Evolutionary conservation across 2,329 filamentous ascomycete genomes (phyloP), one percentile per base, ranked within the genome.

Genomic region (Cytospora piceicola): DNA sequence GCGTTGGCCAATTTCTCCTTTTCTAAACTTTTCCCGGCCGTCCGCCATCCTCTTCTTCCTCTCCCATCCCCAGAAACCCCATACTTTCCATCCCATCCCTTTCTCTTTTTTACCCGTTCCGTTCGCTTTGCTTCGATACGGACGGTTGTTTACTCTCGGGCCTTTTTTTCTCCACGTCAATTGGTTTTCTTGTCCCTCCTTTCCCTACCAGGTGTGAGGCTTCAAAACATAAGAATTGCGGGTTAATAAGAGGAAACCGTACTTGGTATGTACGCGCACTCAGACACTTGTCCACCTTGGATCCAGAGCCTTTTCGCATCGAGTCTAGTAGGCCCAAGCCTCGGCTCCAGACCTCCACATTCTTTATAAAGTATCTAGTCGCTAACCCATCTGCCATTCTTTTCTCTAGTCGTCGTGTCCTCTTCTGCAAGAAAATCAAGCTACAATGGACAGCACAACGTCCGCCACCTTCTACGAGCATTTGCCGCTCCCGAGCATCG

Each of bases 401-500:
- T 27, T 22, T 27, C 20, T 20, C 4, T 22, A 59, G 39, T 24
- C 32, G 17, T 46, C 58, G 46, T 22, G 29, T 56, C 57, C 51
- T 58, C 52, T 32, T 49, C 17, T 46, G n/a, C 56, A 49, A 17
- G 30, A 34, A 34, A 54, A 11, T 15, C 42, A 63, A 61, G 51
- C 29, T 64, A 73, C 61, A 65, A 74, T 75, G 73, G 71, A 73
- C 67, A 70, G 68, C 66, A 65, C 68, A 60, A 59, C 69, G 46
- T 66, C 81, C 64, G 75, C 80, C 67, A 78, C 80, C 69, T 80
- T 85, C 70, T 83, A 79, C 79, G 82, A 85, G 75, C 79, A 84
- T 72, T 73, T 88, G 68, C 84, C 92, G 76, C 77, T 88, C 71
- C 94, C 94, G 64, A 93, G 93, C 69, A 84, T 98, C 79, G 94